Percentiles rank a stretch among this genome's conserved stretches.
phyloP scores from a whole-genome alignment of 352 stramenopile species.

The Thraustochytrium striatum region DNA sequence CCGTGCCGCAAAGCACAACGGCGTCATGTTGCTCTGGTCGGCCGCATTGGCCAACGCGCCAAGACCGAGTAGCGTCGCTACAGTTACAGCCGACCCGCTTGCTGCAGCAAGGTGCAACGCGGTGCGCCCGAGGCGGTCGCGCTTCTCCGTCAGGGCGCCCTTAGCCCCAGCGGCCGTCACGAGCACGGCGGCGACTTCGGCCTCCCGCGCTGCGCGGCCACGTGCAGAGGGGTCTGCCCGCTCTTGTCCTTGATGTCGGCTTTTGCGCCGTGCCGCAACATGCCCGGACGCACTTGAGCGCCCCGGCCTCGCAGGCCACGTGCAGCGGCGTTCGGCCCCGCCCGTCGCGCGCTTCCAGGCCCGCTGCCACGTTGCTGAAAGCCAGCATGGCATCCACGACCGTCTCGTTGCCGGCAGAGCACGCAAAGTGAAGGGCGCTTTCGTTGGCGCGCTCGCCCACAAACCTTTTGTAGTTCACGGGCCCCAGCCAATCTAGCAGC shows the following conservation, averaged over 20 bases:
- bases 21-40: background rate
- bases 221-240: background rate
- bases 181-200: no score
- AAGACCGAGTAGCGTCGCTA: background rate
- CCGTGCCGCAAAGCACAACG: background rate
- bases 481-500: no score
- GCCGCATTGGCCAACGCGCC: background rate
- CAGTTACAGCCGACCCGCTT: no score
- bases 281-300: background rate
- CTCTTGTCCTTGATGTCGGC: background rate
- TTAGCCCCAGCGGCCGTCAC: no score
- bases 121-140: no score
- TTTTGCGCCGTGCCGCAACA: background rate
- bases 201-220: background rate
- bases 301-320: background rate
- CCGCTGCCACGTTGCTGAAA: background rate
- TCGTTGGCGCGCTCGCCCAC: no score
- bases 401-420: background rate
- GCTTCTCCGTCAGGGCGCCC: no score
- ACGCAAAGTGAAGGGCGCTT: background rate
- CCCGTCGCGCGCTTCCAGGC: background rate
- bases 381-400: background rate
- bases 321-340: background rate
- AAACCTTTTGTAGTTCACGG: no score
- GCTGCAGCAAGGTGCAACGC: no score